Evolutionary conservation across 2,329 filamentous ascomycete genomes (phyloP).

Genomic region (Ciborinia camelliae): DNA sequence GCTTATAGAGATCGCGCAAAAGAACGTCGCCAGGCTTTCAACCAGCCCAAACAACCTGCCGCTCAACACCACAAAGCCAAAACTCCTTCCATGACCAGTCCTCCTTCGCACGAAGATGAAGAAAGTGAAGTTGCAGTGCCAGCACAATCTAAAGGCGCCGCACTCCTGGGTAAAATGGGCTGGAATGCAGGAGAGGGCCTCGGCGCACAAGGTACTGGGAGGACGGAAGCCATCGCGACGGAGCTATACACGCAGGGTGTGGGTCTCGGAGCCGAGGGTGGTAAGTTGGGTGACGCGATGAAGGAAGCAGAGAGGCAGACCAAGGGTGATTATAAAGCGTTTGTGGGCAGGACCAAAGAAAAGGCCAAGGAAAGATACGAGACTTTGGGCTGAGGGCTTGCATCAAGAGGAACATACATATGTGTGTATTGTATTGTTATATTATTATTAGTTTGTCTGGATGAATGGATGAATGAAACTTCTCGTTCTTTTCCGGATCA

Average conservation of each 20-base stretch:
- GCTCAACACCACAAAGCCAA: conserved; percentile 39
- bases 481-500: too few relatives aligned
- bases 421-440: conserved; percentile 1
- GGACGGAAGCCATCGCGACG: conserved; percentile 61
- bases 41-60: conserved; percentile 54
- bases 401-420: background rate
- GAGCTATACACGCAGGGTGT: conserved; percentile 65
- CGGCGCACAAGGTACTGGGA: conserved; percentile 59
- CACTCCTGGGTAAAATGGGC: conserved; percentile 69
- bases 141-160: conserved; percentile 58
- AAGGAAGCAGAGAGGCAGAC: conserved; percentile 61
- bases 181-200: conserved; percentile 64
- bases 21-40: conserved; percentile 61
- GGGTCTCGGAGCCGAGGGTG: conserved; percentile 65
- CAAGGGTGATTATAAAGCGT: conserved; percentile 56
- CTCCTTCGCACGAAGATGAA: conserved; percentile 39
- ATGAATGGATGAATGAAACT: background rate
- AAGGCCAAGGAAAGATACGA: conserved; percentile 65
- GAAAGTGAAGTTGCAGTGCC: conserved; percentile 39
- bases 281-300: conserved; percentile 65
- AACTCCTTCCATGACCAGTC: conserved; percentile 23
- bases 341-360: conserved; percentile 62
- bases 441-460: too few relatives aligned
- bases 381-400: conserved; percentile 43
- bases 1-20: conserved; percentile 58